Evolutionary conservation across 2,329 filamentous ascomycete genomes (phyloP).

Genomic region (Claviceps humidiphila): DNA sequence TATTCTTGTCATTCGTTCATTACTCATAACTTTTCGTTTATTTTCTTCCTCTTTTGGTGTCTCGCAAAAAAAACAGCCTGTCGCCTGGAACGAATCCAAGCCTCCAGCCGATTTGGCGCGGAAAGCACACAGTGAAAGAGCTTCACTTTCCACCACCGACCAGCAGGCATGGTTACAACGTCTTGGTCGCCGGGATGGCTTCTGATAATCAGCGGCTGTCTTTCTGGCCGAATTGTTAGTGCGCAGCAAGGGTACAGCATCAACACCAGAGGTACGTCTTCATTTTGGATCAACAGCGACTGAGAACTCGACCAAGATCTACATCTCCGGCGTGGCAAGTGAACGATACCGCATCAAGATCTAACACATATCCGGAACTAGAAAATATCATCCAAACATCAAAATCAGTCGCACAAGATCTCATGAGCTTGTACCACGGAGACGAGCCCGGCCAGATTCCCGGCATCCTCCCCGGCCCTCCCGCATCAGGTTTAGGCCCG

Average conservation of each 20-base stretch:
- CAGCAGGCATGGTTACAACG: background rate
- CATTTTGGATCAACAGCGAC: background rate
- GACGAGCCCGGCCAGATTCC: constrained; percentile 22
- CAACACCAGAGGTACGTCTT: constrained; percentile 15
- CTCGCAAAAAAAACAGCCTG: background rate
- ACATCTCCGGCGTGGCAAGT: background rate
- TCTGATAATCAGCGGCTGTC: background rate
- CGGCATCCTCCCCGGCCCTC: constrained; percentile 27
- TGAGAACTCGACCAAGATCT: background rate
- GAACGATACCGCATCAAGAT: too few relatives aligned
- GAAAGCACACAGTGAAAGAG: background rate
- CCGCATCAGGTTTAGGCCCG: constrained; percentile 15
- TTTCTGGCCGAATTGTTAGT: constrained; percentile 3
- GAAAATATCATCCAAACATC: constrained; percentile 19
- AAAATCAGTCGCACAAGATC: constrained; percentile 19
- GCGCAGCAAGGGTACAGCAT: constrained; percentile 17
- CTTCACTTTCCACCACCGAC: background rate
- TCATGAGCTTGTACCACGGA: constrained; percentile 25
- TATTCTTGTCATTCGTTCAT: background rate
- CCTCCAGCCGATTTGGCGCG: background rate
- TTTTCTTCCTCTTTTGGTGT: background rate
- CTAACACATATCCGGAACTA: background rate
- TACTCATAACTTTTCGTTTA: background rate
- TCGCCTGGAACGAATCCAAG: background rate
- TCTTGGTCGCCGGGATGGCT: constrained; percentile 1